Conservation (phyloP, 805 yeast species). For the Yarrowia keelungensis region DNA sequence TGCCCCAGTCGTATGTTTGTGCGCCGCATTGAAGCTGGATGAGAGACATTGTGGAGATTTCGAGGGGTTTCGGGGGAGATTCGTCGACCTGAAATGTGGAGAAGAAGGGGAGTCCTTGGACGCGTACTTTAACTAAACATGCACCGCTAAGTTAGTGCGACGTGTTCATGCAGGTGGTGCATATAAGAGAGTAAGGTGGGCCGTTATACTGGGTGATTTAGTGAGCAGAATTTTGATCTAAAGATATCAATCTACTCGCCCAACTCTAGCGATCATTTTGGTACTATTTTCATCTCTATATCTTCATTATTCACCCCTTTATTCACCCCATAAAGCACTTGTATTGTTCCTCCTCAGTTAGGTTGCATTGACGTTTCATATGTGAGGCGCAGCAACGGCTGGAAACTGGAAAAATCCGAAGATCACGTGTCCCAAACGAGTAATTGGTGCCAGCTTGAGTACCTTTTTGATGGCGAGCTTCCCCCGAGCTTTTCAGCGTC, state of each 20-base stretch:
- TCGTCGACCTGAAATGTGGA: background rate
- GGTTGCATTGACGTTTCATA: slow-evolving; percentile 4
- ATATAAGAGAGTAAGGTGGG: too few relatives aligned
- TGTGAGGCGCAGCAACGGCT: background rate
- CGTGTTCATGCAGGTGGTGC: slow-evolving; percentile 24
- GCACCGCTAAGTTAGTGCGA: slow-evolving; percentile 11
- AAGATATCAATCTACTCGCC: too few relatives aligned
- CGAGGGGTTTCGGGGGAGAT: background rate
- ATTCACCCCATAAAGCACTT: background rate
- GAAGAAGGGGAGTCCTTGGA: background rate
- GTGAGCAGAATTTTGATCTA: background rate
- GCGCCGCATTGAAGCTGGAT: slow-evolving; percentile 52
- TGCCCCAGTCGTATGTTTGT: slow-evolving; percentile 88
- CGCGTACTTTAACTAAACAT: slow-evolving; percentile 16
- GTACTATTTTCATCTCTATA: too few relatives aligned
- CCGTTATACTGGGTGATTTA: background rate
- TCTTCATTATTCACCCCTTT: too few relatives aligned
- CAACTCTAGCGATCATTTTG: too few relatives aligned
- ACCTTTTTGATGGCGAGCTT: background rate
- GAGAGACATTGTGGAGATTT: slow-evolving; percentile 38
- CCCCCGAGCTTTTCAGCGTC: background rate
- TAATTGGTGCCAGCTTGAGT: background rate
- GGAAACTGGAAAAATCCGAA: background rate
- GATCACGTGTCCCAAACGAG: slow-evolving; percentile 9
- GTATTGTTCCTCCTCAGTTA: background rate